These are phyloP conservation scores for Pyrus betulifolia DNA, from an alignment of 306 rosid species.

Conservation along the genomic window DNA sequence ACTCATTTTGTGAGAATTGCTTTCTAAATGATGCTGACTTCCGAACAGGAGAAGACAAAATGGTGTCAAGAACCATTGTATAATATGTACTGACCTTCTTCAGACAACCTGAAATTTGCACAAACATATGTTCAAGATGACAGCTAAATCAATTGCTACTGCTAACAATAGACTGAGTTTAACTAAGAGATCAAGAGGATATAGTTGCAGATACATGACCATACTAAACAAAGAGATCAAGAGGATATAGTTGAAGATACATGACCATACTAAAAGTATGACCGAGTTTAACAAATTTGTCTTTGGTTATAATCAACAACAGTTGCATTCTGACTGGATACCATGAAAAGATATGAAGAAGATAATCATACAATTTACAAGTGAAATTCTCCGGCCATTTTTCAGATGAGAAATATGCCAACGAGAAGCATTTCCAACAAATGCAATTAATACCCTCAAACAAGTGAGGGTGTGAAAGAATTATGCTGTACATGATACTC, in stretches of 20 bases:
- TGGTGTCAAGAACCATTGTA: constrained; percentile 73
- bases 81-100: constrained; percentile 32
- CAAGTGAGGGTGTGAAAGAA: neutral
- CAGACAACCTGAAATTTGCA: constrained; percentile 34
- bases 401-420: neutral
- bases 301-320: neutral
- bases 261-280: too few relatives aligned
- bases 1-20: constrained; percentile 56
- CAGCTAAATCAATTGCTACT: neutral
- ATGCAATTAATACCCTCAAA: neutral
- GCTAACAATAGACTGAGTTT: neutral
- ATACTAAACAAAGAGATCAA: too few relatives aligned
- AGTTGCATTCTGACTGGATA: neutral
- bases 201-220: neutral
- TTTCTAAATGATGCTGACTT: constrained; percentile 58
- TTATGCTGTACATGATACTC: neutral
- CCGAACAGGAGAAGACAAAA: constrained; percentile 65
- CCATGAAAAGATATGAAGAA: neutral
- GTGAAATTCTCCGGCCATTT: neutral
- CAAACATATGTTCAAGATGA: neutral
- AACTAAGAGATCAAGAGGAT: neutral
- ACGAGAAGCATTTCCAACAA: neutral
- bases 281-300: neutral
- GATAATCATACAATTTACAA: neutral
- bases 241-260: too few relatives aligned